Evolutionary conservation across 2,329 filamentous ascomycete species (phyloP).

Genomic region (Neofusicoccum cordaticola): DNA sequence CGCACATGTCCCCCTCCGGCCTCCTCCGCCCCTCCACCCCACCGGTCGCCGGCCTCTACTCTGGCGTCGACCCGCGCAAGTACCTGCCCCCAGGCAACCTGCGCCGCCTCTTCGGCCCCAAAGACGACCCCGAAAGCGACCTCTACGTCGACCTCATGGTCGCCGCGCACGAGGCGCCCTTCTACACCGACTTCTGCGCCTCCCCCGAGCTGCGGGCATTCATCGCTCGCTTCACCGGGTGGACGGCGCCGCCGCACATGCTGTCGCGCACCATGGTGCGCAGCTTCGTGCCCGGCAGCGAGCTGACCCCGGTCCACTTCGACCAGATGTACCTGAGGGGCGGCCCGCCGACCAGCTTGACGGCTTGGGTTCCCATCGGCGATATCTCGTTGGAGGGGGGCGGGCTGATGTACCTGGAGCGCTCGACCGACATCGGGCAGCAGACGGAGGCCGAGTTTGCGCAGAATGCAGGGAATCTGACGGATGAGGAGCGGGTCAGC

Average conservation of each 20-base stretch:
- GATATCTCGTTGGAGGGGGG: slow-evolving; percentile 12
- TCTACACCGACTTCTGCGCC: slow-evolving; percentile 11
- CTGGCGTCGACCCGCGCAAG: too few species aligned
- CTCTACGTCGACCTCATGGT: slow-evolving; percentile 16
- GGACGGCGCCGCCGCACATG: neutral
- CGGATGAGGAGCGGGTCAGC: slow-evolving; percentile 15
- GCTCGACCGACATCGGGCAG: neutral
- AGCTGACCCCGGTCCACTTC: slow-evolving; percentile 19
- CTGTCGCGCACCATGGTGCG: slow-evolving; percentile 16
- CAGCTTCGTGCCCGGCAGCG: slow-evolving; percentile 7
- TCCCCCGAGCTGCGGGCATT: neutral
- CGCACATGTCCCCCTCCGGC: slow-evolving; percentile 13
- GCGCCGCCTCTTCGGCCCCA: too few species aligned
- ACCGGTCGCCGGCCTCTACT: too few species aligned
- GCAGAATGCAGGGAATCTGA: neutral
- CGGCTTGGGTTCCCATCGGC: slow-evolving; percentile 18
- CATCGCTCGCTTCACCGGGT: too few species aligned
- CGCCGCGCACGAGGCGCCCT: slow-evolving; percentile 14
- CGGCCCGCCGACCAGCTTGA: slow-evolving; percentile 15
- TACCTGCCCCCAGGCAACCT: too few species aligned
- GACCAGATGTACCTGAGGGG: slow-evolving; percentile 17
- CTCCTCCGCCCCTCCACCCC: neutral
- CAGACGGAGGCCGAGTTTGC: slow-evolving; percentile 16
- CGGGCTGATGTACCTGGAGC: slow-evolving; percentile 17
- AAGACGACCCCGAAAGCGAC: slow-evolving; percentile 3